A percentile compares a stretch with the other conserved stretches of the same genome.
These are phyloP conservation scores for Coelastrella sp. DNA, from an alignment of 139 green algal species.

Conservation along the genomic window DNA sequence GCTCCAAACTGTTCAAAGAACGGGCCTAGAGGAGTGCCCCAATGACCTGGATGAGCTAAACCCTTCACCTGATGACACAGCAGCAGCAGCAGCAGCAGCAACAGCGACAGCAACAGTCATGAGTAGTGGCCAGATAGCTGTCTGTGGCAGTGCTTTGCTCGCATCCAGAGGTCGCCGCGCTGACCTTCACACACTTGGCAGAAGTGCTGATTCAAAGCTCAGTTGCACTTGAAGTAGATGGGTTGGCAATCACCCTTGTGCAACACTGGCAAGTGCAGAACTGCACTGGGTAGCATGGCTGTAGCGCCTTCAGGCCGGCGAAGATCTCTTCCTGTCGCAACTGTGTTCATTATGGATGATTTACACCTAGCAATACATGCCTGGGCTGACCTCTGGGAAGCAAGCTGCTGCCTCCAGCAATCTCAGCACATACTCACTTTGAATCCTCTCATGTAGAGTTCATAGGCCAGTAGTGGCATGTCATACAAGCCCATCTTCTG, in stretches of 20 bases:
- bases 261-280: too few relatives aligned
- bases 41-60: constrained; percentile 74
- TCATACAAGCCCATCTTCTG: constrained; percentile 85
- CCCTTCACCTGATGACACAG: constrained; percentile 59
- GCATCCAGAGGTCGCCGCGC: too few relatives aligned
- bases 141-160: background rate
- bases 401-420: too few relatives aligned
- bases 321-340: too few relatives aligned
- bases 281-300: too few relatives aligned
- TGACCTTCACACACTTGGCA: too few relatives aligned
- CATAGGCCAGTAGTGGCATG: constrained; percentile 77
- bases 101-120: background rate
- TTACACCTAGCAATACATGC: too few relatives aligned
- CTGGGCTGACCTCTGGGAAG: too few relatives aligned
- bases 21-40: constrained; percentile 61
- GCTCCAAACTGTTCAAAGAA: constrained; percentile 78
- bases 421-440: constrained; percentile 48
- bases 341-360: too few relatives aligned
- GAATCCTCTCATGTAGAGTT: constrained; percentile 83
- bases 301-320: too few relatives aligned
- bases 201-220: background rate
- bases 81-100: background rate
- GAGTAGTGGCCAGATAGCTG: too few relatives aligned
- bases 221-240: background rate
- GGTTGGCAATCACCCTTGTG: too few relatives aligned